Evolutionary conservation across 257 asterid genomes (phyloP).

Genomic region (Solanum gandarillasii): DNA sequence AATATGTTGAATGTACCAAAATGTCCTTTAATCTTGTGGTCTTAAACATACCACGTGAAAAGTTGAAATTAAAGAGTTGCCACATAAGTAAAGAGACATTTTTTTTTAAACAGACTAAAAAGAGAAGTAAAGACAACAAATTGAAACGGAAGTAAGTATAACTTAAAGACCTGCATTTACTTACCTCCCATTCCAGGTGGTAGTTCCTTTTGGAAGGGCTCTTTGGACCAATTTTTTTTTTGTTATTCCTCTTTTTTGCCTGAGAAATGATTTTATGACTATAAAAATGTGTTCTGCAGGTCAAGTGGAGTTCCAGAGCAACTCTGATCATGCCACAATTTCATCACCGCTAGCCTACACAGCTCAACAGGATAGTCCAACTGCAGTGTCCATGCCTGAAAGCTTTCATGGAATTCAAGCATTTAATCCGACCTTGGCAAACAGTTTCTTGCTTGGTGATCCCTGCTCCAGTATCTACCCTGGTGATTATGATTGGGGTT

Average conservation of each 20-base stretch:
- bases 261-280: not conserved
- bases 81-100: not conserved
- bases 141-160: not conserved
- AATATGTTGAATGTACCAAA: not conserved
- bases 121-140: not conserved
- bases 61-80: not conserved
- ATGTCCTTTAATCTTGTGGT: not conserved
- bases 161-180: not conserved
- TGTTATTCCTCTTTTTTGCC: not conserved
- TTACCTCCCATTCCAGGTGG: not conserved
- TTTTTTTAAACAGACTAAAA: too few relatives aligned
- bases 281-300: slow-evolving; percentile 10
- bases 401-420: slow-evolving; percentile 27
- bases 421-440: slow-evolving; percentile 21
- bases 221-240: not conserved
- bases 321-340: slow-evolving; percentile 13
- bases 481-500: slow-evolving; percentile 19
- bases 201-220: not conserved
- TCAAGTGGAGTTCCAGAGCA: slow-evolving; percentile 25
- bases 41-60: not conserved
- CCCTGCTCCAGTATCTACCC: slow-evolving; percentile 25
- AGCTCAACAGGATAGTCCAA: slow-evolving; percentile 20
- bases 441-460: slow-evolving; percentile 25
- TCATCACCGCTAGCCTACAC: slow-evolving; percentile 16
- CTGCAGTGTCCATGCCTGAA: slow-evolving; percentile 25